These are phyloP conservation scores for Daldinia loculata DNA, from an alignment of 495 filamentous ascomycete genomes.

Conservation along the genomic window DNA sequence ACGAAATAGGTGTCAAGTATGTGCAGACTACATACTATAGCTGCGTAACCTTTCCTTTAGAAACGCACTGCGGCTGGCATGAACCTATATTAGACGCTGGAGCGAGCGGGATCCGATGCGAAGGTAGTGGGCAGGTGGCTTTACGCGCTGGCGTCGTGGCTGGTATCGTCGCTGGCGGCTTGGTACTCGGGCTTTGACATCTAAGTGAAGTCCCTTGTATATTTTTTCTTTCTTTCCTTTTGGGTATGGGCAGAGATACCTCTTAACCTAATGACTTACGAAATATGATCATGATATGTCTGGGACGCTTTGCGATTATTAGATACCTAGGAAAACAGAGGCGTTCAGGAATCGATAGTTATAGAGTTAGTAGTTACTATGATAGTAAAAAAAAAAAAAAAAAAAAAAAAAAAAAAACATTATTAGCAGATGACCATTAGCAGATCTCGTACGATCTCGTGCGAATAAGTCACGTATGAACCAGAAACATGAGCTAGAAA, in stretches of 20 bases:
- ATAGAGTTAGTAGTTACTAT: neutral
- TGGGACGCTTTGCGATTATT: conserved; percentile 3
- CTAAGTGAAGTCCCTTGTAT: neutral
- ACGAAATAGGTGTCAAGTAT: conserved; percentile 41
- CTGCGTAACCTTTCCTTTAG: conserved; percentile 47
- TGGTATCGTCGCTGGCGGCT: conserved; percentile 32
- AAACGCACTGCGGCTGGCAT: conserved; percentile 56
- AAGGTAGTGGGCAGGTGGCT: conserved; percentile 19
- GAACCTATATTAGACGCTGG: conserved; percentile 52
- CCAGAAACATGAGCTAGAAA: neutral
- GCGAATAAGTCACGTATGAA: conserved; percentile 20
- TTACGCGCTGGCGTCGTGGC: conserved; percentile 29
- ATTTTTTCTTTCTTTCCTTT: neutral
- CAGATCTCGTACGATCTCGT: neutral
- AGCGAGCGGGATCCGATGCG: conserved; percentile 11
- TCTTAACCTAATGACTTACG: neutral
- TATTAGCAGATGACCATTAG: neutral
- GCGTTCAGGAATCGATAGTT: conserved; percentile 21
- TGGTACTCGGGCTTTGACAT: conserved; percentile 30
- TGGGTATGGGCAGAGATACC: conserved; percentile 9
- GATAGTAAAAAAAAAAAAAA: neutral
- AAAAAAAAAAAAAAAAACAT: neutral
- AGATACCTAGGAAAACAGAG: conserved; percentile 31
- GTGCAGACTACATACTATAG: conserved; percentile 55
- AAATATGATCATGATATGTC: conserved; percentile 9